These are phyloP conservation scores for Forsythia viridissima DNA, from an alignment of 257 asterid species.

Conservation along the genomic window DNA sequence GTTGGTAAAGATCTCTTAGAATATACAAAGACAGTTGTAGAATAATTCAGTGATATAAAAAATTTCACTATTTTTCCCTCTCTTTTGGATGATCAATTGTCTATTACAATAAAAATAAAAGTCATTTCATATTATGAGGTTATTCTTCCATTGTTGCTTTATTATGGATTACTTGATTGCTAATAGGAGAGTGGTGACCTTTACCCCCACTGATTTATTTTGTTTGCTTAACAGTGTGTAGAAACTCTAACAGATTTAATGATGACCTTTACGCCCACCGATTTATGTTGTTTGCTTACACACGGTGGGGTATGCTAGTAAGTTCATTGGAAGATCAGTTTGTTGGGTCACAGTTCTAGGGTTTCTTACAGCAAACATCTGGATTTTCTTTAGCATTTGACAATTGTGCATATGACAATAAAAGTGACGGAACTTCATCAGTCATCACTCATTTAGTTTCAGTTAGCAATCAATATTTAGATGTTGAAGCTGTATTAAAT, in stretches of 20 bases:
- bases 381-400: background rate
- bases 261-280: background rate
- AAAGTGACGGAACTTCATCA: background rate
- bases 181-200: background rate
- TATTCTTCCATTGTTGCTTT: background rate
- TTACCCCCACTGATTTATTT: background rate
- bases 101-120: background rate
- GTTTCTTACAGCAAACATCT: slow-evolving; percentile 12
- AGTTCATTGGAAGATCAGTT: slow-evolving; percentile 11
- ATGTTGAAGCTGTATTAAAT: slow-evolving; percentile 3
- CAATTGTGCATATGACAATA: background rate
- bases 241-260: background rate
- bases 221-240: background rate
- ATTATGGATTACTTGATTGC: background rate
- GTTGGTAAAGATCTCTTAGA: background rate
- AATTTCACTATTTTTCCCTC: background rate
- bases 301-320: background rate
- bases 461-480: slow-evolving; percentile 4
- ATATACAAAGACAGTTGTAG: background rate
- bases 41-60: no score
- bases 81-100: background rate
- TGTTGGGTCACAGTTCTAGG: background rate
- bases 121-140: background rate
- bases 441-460: background rate
- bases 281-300: no score